Conservation (phyloP, 140 eudicot genomes). For the Cichorium intybus region DNA sequence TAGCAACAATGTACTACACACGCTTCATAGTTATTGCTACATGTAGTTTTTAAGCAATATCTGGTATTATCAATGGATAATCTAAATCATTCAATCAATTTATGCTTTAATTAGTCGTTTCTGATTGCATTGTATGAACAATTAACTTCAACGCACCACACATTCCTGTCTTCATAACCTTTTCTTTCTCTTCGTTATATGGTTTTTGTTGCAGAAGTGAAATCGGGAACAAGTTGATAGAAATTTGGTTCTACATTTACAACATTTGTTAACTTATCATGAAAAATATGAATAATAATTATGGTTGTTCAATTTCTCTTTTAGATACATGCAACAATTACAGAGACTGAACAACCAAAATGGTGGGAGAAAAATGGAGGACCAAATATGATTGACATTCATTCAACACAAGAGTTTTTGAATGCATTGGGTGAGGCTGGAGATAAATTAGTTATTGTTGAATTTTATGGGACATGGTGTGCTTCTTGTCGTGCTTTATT, state of each 20-base stretch:
- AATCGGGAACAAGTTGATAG: no score
- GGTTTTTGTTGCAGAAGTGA: not conserved
- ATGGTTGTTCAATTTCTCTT: not conserved
- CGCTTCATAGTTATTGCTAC: no score
- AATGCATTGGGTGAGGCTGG: conserved; percentile 83
- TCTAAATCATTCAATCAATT: not conserved
- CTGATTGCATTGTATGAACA: no score
- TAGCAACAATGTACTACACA: not conserved
- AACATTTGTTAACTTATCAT: not conserved
- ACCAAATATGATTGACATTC: conserved; percentile 95
- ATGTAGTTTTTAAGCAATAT: not conserved
- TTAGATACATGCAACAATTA: conserved; percentile 73
- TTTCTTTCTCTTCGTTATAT: not conserved
- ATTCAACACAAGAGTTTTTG: conserved; percentile 89
- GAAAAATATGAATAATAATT: not conserved
- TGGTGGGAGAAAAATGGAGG: conserved; percentile 99
- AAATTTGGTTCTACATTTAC: not conserved
- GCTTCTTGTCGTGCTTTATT: conserved; percentile 97
- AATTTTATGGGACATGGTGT: conserved; percentile 98
- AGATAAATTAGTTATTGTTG: conserved; percentile 86
- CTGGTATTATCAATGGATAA: not conserved
- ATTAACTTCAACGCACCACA: not conserved
- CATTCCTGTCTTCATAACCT: not conserved
- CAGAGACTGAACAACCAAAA: conserved; percentile 88
- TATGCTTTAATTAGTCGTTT: not conserved